Base-by-base conservation (phyloP, 345 rosid genomes). In the Camelina laxa region DNA sequence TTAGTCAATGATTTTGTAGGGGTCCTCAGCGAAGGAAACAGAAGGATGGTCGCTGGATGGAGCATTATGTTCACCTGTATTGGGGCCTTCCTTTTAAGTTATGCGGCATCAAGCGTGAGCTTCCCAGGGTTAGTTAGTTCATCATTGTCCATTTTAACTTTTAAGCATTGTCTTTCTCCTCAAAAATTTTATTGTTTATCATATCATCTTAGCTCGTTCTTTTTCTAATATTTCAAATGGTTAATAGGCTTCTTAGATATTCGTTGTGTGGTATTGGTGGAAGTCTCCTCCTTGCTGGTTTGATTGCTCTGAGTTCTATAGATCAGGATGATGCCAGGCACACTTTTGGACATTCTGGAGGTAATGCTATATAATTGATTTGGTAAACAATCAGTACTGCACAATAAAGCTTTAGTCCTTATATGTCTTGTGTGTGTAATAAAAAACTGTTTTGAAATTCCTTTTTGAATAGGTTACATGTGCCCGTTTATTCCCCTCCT, bases 401-500 rank as follows among this genome's bases (percentile, higher is more conserved):
- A 50, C 15, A 9, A 0, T 9, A 31, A 67, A 36, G 14, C n/a
- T 31, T 2, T 56, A 57, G 44, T 12, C 45, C 31, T 53, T 19
- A 9, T 24, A 53, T 62, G n/a, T 22, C 20, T 15, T 11, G 35
- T 38, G 17, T 38, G 17, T 70, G 30, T 44, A 0, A 13, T 30
- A 41, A 22, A 22, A 41, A 2, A 15, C 15, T 62, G 22, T 44
- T 27, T 27, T 30, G 21, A 27, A 6, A 31, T 38, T 57, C 7
- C 1, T 53, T 60, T 68, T 27, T 45, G 64, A 45, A 78, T 89
- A 94, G 98, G 99, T 84, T 95, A 82, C 73, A 76, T 83, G 11
- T 95, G 98, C 81, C 99, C 98, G 39, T 89, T 92, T 83, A 96
- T 95, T 72, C 99, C 99, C 1, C 94, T 92, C 48, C 87, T 95